Percentiles rank a stretch among this genome's conserved stretches.
phyloP scores from a whole-genome alignment of 2,329 filamentous ascomycete species.

The Colletotrichum graminicola region DNA sequence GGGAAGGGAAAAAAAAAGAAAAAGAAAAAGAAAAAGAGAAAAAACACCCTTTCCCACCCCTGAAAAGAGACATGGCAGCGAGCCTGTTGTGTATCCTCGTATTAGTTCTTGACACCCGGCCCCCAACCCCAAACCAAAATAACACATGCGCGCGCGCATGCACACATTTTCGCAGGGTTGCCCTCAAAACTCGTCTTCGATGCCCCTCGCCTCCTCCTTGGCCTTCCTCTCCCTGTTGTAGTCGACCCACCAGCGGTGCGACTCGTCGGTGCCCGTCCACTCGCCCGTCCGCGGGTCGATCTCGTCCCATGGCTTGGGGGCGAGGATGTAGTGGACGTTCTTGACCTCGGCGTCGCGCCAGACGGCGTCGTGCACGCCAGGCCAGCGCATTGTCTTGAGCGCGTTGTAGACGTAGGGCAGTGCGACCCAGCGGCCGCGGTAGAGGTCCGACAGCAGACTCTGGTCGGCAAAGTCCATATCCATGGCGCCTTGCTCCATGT shows the following conservation, averaged over 20 bases:
- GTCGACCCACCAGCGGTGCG: conserved; percentile 69
- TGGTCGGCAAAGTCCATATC: conserved; percentile 71
- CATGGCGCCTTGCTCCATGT: conserved; percentile 62
- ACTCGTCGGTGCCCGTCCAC: conserved; percentile 60
- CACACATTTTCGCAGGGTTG: not conserved
- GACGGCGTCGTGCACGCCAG: conserved; percentile 65
- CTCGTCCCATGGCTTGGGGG: conserved; percentile 73
- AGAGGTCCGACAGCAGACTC: conserved; percentile 67
- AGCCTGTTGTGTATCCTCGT: not conserved
- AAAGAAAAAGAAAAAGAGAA: no score
- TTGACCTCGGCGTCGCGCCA: conserved; percentile 71
- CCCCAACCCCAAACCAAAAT: not conserved
- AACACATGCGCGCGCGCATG: not conserved
- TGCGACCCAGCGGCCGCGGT: conserved; percentile 66
- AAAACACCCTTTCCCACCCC: not conserved
- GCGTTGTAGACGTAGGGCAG: conserved; percentile 73
- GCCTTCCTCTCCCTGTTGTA: conserved; percentile 59
- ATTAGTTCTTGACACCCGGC: not conserved
- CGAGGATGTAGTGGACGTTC: conserved; percentile 72
- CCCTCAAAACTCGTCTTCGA: conserved; percentile 52
- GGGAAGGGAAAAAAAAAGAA: no score
- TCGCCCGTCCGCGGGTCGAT: conserved; percentile 55
- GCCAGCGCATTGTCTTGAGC: conserved; percentile 69
- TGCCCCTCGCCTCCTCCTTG: conserved; percentile 55
- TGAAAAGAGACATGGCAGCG: not conserved